phyloP scores from a whole-genome alignment of 805 yeast species.

The Metschnikowia arizonensis region DNA sequence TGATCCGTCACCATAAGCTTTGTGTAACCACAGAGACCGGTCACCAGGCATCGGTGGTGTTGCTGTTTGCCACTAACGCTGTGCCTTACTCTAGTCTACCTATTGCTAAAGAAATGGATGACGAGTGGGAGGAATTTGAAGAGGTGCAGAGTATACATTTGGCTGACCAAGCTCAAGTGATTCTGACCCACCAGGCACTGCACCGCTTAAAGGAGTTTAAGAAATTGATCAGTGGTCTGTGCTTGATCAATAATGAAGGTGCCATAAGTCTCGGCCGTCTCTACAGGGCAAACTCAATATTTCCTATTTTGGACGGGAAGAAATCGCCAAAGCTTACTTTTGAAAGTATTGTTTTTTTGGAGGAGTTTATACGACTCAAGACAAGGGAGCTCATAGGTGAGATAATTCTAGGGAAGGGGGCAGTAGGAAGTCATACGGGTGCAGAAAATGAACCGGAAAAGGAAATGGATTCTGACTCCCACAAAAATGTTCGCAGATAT shows the following conservation, averaged over 20 bases:
- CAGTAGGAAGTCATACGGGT: no score
- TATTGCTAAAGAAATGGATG: conserved; percentile 49
- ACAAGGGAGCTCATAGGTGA: conserved; percentile 16
- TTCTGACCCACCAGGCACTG: conserved; percentile 1
- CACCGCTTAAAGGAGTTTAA: neutral
- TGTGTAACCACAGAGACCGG: neutral
- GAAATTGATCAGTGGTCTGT: neutral
- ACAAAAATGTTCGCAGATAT: neutral
- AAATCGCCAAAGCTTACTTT: conserved; percentile 8
- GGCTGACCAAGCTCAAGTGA: conserved; percentile 18
- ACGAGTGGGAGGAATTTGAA: conserved; percentile 41
- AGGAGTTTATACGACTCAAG: conserved; percentile 17
- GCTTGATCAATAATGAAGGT: conserved; percentile 4
- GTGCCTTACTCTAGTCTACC: conserved; percentile 45
- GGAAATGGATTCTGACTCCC: neutral
- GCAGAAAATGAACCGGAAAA: no score
- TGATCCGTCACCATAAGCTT: neutral
- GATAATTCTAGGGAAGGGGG: conserved; percentile 13
- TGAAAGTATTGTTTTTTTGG: conserved; percentile 19
- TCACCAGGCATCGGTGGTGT: neutral
- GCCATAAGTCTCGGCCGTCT: conserved; percentile 4
- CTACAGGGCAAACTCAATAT: conserved; percentile 9
- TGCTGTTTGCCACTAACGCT: conserved; percentile 12
- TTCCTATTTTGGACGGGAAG: conserved; percentile 5
- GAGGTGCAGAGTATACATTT: conserved; percentile 32